Conservation (phyloP, 345 rosid species). For the Excoecaria agallocha region DNA sequence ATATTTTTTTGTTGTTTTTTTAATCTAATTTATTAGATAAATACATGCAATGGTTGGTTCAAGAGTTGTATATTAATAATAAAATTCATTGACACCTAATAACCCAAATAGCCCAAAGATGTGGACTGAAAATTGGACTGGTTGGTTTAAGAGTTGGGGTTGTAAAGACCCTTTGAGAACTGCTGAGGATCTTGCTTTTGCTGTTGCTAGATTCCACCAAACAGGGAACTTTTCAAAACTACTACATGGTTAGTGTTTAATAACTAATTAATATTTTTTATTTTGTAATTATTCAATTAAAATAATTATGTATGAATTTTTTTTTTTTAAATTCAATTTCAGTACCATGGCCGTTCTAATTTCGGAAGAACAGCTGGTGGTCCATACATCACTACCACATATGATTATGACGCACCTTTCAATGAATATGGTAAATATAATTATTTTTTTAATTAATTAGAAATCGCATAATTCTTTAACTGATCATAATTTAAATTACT, state of each 20-base stretch:
- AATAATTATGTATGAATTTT: neutral
- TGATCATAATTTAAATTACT: neutral
- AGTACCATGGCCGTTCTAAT: slow-evolving; percentile 25
- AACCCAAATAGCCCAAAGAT: too few species aligned
- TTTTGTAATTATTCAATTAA: neutral
- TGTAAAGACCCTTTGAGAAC: too few species aligned
- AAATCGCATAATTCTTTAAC: neutral
- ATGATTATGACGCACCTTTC: slow-evolving; percentile 16
- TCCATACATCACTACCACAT: slow-evolving; percentile 21
- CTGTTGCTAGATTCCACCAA: too few species aligned
- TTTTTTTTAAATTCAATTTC: slow-evolving; percentile 36
- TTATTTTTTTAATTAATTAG: neutral
- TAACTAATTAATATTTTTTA: neutral
- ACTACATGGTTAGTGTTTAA: slow-evolving; percentile 49
- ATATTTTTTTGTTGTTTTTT: too few species aligned
- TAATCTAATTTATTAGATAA: slow-evolving; percentile 41
- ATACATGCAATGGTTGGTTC: slow-evolving; percentile 67
- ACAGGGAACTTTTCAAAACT: slow-evolving; percentile 58
- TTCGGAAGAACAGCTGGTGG: slow-evolving; percentile 24
- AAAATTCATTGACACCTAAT: too few species aligned
- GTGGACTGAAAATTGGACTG: too few species aligned
- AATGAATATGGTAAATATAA: slow-evolving; percentile 18
- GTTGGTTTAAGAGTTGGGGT: too few species aligned
- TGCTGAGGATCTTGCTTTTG: too few species aligned
- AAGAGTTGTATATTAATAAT: slow-evolving; percentile 49